Base-by-base conservation (phyloP, 768 basidiomycete genomes). In the Dacryopinax spathularia region DNA sequence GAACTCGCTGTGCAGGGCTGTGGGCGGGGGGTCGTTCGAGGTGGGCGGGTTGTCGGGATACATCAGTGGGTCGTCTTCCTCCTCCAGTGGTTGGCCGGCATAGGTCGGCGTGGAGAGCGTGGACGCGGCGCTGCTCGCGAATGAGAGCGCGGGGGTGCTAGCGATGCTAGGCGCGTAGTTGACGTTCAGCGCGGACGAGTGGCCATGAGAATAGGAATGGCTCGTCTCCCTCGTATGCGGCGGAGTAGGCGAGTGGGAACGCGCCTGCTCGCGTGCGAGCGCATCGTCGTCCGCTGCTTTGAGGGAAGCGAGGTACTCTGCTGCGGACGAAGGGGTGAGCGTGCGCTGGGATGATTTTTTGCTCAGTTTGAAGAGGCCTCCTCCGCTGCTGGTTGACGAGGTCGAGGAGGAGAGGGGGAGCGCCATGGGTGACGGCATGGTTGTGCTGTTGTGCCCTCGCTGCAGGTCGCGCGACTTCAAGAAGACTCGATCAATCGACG, bases 1-100 rank as follows among this genome's bases (percentile, higher is more conserved):
- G 72, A 94, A 97, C 76, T 97, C 94, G 27, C 88, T 82, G 76
- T 98, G 89, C 25, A 56, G 48, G 13, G 48, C 48, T 10, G 13
- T 56, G 5, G 48, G 48, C 15, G 48, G 48, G 10, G 48, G 48
- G 48, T 56, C 48, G 29, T 56, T 56, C 7, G 48, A 56, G 13
- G 48, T 56, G 13, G 48, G 48, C 22, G 48, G 48, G 48, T 25
- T 56, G 48, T 56, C 48, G 13, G 48, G 48, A 9, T 27, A 25
- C 48, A 56, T 15, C 25, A 56, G 48, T 22, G 48, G 48, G 48
- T 56, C 48, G 25, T 56, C 48, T 22, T 56, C 48, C 6, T 56
- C 48, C 48, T 56, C 48, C 22, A 56, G 5, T 18, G 22, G n/a
- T n/a, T n/a, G 10, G 6, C 9, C 48, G 22, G 13, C 48, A 29